A percentile compares a stretch with the other conserved stretches of the same genome.
These are phyloP conservation scores for Exophiala oligosperma DNA, from an alignment of 2,329 filamentous ascomycete species.

Conservation along the genomic window DNA sequence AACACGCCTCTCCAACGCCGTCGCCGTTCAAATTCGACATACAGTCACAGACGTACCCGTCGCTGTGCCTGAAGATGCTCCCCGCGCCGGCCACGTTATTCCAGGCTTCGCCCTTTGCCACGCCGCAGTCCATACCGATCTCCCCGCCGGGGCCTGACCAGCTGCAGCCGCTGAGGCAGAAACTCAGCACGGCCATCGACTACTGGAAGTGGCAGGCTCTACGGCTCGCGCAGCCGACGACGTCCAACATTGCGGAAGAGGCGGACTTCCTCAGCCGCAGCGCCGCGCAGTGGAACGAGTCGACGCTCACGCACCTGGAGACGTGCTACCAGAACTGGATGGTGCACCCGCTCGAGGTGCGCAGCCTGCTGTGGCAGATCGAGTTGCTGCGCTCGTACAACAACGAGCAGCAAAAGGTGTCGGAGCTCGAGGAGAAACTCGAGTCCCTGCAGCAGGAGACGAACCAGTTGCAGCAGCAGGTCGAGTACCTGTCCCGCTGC, in stretches of 20 bases:
- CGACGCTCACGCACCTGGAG: conserved; percentile 73
- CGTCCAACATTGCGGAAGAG: conserved; percentile 32
- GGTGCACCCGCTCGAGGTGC: conserved; percentile 56
- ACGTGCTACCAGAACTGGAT: conserved; percentile 77
- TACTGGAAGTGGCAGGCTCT: conserved; percentile 59
- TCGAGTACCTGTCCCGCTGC: conserved; percentile 46
- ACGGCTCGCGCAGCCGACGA: conserved; percentile 23
- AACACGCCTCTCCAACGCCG: conserved; percentile 42
- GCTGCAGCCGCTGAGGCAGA: conserved; percentile 67
- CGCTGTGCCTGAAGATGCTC: conserved; percentile 78
- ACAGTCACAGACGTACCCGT: conserved; percentile 79
- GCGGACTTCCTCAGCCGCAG: conserved; percentile 39
- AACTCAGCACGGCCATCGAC: conserved; percentile 67
- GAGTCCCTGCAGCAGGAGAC: conserved; percentile 49
- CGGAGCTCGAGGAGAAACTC: conserved; percentile 44
- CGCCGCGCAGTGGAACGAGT: conserved; percentile 58
- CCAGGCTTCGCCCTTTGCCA: conserved; percentile 71
- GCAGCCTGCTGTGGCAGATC: conserved; percentile 45
- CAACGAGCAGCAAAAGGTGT: conserved; percentile 45
- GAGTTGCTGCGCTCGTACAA: conserved; percentile 50
- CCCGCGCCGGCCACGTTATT: conserved; percentile 79
- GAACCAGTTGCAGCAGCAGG: conserved; percentile 48
- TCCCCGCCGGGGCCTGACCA: conserved; percentile 72
- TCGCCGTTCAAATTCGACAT: conserved; percentile 77
- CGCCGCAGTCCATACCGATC: conserved; percentile 77